phyloP scores from a whole-genome alignment of 129 eudicot species.

The Calendula officinalis region DNA sequence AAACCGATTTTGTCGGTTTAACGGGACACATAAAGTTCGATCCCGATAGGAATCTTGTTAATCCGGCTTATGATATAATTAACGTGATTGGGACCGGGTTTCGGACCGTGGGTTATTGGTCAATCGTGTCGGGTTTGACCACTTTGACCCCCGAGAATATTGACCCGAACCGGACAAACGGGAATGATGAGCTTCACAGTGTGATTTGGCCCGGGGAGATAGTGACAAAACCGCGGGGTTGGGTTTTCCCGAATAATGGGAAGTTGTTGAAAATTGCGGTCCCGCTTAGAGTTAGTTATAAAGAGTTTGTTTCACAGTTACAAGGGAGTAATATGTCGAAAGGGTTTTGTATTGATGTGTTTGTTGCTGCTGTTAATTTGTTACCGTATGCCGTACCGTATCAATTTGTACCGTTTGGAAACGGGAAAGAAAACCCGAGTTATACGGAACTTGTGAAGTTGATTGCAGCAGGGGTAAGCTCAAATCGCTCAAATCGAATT shows the following conservation, averaged over 20 bases:
- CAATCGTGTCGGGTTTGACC: slow-evolving; percentile 69
- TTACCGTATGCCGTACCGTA: slow-evolving; percentile 87
- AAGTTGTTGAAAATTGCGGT: slow-evolving; percentile 71
- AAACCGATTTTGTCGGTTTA: slow-evolving; percentile 61
- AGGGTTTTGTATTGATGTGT: slow-evolving; percentile 89
- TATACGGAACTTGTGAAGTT: slow-evolving; percentile 50
- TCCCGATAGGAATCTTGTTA: slow-evolving; percentile 56
- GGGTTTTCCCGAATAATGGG: slow-evolving; percentile 92
- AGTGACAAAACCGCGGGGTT: slow-evolving; percentile 72
- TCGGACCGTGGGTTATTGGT: slow-evolving; percentile 80
- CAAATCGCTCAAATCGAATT: slow-evolving; percentile 20
- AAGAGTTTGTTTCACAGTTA: slow-evolving; percentile 79
- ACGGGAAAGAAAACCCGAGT: slow-evolving; percentile 67
- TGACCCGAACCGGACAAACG: slow-evolving; percentile 49
- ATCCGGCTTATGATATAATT: slow-evolving; percentile 72
- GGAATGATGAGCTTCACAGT: slow-evolving; percentile 47
- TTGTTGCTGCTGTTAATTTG: slow-evolving; percentile 71
- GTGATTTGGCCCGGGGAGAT: slow-evolving; percentile 89
- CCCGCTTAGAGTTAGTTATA: slow-evolving; percentile 64
- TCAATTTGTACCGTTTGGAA: slow-evolving; percentile 70
- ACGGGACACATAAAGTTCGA: slow-evolving; percentile 69
- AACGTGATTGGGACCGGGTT: slow-evolving; percentile 83
- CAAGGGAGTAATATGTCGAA: slow-evolving; percentile 62
- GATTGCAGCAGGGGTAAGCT: slow-evolving; percentile 79
- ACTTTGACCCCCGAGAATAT: slow-evolving; percentile 63